Percentiles rank a stretch among this genome's conserved stretches.
These are phyloP conservation scores for Pseudogymnoascus sp. DNA, from an alignment of 2,329 filamentous ascomycete genomes.

Conservation along the genomic window DNA sequence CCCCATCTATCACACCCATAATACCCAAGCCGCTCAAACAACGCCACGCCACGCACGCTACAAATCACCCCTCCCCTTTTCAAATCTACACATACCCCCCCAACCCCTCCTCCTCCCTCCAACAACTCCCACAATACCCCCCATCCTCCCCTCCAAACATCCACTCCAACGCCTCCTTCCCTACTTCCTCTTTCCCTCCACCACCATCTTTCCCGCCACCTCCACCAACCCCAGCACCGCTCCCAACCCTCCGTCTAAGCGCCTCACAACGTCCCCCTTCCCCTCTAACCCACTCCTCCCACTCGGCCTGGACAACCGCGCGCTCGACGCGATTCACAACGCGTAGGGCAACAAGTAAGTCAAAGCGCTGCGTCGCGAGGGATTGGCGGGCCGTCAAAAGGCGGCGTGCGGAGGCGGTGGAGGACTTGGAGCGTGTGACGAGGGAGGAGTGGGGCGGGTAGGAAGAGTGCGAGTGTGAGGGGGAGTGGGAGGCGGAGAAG, in stretches of 20 bases:
- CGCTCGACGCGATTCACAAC: constrained; percentile 83
- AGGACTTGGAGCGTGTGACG: constrained; percentile 36
- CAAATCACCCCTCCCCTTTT: background rate
- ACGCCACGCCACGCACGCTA: background rate
- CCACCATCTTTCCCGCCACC: background rate
- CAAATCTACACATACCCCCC: background rate
- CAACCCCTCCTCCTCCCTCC: background rate
- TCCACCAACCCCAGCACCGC: background rate
- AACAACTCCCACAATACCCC: background rate
- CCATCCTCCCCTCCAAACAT: background rate
- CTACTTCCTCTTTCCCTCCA: background rate
- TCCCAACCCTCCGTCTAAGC: constrained; percentile 23
- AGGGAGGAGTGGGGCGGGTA: constrained; percentile 47
- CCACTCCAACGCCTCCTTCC: background rate
- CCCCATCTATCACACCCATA: background rate
- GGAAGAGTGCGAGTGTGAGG: constrained; percentile 31
- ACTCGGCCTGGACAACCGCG: constrained; percentile 79
- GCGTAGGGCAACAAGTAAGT: constrained; percentile 82
- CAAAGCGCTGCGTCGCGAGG: constrained; percentile 77
- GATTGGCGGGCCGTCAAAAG: constrained; percentile 75
- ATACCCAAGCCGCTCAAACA: background rate
- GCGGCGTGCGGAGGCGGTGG: constrained; percentile 50
- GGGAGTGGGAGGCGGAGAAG: constrained; percentile 44
- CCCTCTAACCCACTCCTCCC: constrained; percentile 83
- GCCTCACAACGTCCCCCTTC: constrained; percentile 67